Percentiles rank a stretch among this genome's conserved stretches.
phyloP scores from a whole-genome alignment of 2,329 filamentous ascomycete species.

The Fusarium odoratissimum region DNA sequence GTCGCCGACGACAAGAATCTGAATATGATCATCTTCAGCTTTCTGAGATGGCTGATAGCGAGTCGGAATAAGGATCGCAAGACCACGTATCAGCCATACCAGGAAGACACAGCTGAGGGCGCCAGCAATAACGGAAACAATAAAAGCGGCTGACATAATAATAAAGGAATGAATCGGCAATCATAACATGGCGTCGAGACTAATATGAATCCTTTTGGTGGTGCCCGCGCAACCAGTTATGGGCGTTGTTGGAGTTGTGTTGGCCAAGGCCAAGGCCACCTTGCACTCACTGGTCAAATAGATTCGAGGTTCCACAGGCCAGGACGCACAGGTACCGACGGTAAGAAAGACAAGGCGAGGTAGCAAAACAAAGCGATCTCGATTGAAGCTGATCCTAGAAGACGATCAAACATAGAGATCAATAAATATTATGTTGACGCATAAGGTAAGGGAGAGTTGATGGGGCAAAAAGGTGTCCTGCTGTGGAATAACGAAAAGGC shows the following conservation, averaged over 20 bases:
- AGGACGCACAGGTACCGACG: slow-evolving; percentile 7
- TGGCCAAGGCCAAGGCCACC: slow-evolving; percentile 34
- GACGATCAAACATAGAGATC: slow-evolving; percentile 30
- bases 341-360: slow-evolving; percentile 16
- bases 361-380: slow-evolving; percentile 17
- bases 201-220: slow-evolving; percentile 10
- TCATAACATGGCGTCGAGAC: slow-evolving; percentile 25
- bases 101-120: slow-evolving; percentile 49
- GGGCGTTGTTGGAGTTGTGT: slow-evolving; percentile 6
- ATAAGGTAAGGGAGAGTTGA: background rate
- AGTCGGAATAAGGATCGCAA: slow-evolving; percentile 48
- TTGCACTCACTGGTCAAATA: slow-evolving; percentile 20
- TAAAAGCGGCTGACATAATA: slow-evolving; percentile 45
- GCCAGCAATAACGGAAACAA: slow-evolving; percentile 52
- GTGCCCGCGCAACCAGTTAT: slow-evolving; percentile 7
- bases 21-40: slow-evolving; percentile 63
- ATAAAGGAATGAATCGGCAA: slow-evolving; percentile 8
- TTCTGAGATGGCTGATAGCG: slow-evolving; percentile 51
- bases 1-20: slow-evolving; percentile 93
- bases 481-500: slow-evolving; percentile 2
- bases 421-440: background rate
- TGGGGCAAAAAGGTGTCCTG: background rate
- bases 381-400: slow-evolving; percentile 19
- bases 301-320: slow-evolving; percentile 30
- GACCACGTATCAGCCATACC: slow-evolving; percentile 37